Evolutionary conservation across 1,139 yeast species (phyloP), one percentile per base, ranked within the genome.

Genomic region (Hemisphaericaspora lyxosophila): DNA sequence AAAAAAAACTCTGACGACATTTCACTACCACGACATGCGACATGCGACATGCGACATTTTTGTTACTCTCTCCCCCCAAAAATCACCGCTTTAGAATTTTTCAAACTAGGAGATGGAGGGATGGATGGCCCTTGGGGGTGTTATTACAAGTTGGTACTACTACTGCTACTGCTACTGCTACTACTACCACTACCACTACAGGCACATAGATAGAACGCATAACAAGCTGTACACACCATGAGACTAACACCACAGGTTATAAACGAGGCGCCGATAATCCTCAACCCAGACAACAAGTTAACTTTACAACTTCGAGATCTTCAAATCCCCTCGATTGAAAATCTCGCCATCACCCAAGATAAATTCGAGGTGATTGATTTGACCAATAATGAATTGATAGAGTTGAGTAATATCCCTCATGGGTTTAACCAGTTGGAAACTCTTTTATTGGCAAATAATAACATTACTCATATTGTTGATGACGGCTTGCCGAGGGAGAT

Each of bases 321-420:
- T 16, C 60, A 59, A 26, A 53, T 70, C 5, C 62, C 68, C 2
- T 57, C 50, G 38, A 51, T 71, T 22, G 75, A 69, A 40, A 67
- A 67, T 43, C 50, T 67, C 13, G 60, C 59, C 13, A 54, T 54
- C 18, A 60, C 70, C 9, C 55, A 57, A 27, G 61, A 65, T 45
- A 52, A 51, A 38, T 67, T 69, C 47, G 78, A 75, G 39, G 75
- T 78, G 15, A 63, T 86, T 6, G 95, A 87, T 56, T 58, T 86
- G 29, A 73, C 87, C 4, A 79, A 81, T 54, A 87, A 87, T 57
- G 81, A 75, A 26, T 60, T 86, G 14, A 60, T 74, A 3, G 72
- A 70, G 12, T 53, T 87, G 12, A 70, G 75, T 6, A 71, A 72
- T 39, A 59, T 83, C 14, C 86, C 88, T 0, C 11, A 27, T 5